Percentiles rank a stretch among this genome's conserved stretches.
Conservation (phyloP, 441 rosid genomes). For the Adansonia gregorii region DNA sequence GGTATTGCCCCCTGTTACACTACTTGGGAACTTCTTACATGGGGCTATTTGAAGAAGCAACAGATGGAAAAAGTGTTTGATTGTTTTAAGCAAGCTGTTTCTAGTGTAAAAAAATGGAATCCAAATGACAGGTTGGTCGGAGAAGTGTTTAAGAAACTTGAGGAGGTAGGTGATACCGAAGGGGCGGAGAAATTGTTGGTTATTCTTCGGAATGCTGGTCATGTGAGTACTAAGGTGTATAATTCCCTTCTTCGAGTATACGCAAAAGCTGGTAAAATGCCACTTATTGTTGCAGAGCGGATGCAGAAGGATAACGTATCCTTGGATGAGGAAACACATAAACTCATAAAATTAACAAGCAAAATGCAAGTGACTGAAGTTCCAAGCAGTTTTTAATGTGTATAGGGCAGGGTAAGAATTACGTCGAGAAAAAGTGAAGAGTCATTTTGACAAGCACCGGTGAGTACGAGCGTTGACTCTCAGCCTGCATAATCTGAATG, state of each 20-base stretch:
- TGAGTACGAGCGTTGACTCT: not conserved
- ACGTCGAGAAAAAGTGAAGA: not conserved
- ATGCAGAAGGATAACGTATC: conserved; percentile 71
- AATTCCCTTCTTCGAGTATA: conserved; percentile 72
- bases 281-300: conserved; percentile 66
- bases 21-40: conserved; percentile 80
- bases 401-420: not conserved
- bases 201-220: conserved; percentile 61
- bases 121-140: conserved; percentile 55
- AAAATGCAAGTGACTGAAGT: conserved; percentile 65
- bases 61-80: conserved; percentile 58
- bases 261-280: conserved; percentile 78
- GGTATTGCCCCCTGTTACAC: conserved; percentile 67
- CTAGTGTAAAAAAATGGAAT: conserved; percentile 66
- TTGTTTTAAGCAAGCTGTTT: conserved; percentile 65
- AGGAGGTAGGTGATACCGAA: conserved; percentile 59
- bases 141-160: conserved; percentile 53
- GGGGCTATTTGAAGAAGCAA: conserved; percentile 63
- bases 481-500: conserved; percentile 1
- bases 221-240: conserved; percentile 64
- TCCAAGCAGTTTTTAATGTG: conserved; percentile 35
- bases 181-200: conserved; percentile 69
- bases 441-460: not conserved
- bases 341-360: conserved; percentile 62
- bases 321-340: conserved; percentile 63